A percentile compares a stretch with the other conserved stretches of the same genome.
phyloP scores from a whole-genome alignment of 495 filamentous ascomycete genomes.

The Annulohypoxylon stygium region DNA sequence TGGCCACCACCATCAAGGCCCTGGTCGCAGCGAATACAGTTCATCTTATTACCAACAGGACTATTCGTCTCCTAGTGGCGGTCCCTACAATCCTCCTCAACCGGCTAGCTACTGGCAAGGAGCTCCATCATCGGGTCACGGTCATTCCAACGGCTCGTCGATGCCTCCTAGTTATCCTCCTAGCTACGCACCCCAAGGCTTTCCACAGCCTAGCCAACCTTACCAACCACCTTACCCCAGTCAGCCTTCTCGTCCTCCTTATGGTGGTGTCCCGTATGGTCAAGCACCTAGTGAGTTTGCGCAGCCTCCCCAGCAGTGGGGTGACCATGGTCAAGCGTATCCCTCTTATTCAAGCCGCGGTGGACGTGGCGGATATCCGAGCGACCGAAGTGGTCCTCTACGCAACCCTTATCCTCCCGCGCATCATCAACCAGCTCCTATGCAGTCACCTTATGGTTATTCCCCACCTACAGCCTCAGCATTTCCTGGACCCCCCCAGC shows the following conservation, averaged over 20 bases:
- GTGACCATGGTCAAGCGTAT: conserved; percentile 44
- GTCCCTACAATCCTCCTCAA: conserved; percentile 50
- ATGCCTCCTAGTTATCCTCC: conserved; percentile 64
- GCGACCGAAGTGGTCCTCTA: conserved; percentile 51
- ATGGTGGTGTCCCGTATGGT: conserved; percentile 51
- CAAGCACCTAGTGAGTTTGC: conserved; percentile 47
- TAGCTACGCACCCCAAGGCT: conserved; percentile 65
- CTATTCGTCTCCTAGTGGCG: conserved; percentile 43
- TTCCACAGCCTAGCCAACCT: conserved; percentile 50
- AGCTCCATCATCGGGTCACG: conserved; percentile 50
- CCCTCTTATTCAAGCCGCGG: conserved; percentile 46
- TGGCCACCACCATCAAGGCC: conserved; percentile 49
- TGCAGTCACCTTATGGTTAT: conserved; percentile 55
- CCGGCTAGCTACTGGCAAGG: conserved; percentile 54
- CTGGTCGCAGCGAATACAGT: conserved; percentile 39
- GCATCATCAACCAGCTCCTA: conserved; percentile 47
- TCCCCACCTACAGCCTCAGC: conserved; percentile 52
- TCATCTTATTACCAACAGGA: conserved; percentile 48
- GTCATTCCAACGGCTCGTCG: conserved; percentile 53
- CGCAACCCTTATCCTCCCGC: conserved; percentile 37
- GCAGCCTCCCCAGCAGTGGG: conserved; percentile 53
- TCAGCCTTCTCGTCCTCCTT: conserved; percentile 46
- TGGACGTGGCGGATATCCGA: conserved; percentile 48
- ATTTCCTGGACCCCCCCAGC: conserved; percentile 54
- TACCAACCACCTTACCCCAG: conserved; percentile 51